These are phyloP conservation scores for Thermomucor indicae-seudaticae DNA, from an alignment of 371 early-diverging fungal genomes.

Conservation along the genomic window DNA sequence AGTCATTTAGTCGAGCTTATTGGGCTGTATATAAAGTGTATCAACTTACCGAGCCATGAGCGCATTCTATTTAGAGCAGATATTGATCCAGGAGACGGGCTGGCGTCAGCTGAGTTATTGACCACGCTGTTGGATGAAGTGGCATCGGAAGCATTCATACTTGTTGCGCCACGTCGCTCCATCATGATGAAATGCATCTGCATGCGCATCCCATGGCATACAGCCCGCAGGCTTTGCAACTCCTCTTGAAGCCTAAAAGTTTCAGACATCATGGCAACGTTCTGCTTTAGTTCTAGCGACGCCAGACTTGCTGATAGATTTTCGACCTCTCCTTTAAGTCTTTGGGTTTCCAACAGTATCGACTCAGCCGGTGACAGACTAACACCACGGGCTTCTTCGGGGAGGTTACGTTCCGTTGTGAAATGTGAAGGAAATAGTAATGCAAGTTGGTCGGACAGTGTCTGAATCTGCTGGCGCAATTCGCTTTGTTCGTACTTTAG, in stretches of 20 bases:
- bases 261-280: constrained; percentile 68
- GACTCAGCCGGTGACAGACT: constrained; percentile 6
- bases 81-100: constrained; percentile 6
- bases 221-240: constrained; percentile 56
- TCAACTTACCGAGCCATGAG: constrained; percentile 26
- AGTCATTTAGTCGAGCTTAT: too few species aligned
- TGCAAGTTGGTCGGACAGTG: constrained; percentile 34
- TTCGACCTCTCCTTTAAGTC: constrained; percentile 55
- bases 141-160: background rate
- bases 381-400: constrained; percentile 18
- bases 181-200: constrained; percentile 66
- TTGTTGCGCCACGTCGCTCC: constrained; percentile 36
- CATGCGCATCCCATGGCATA: constrained; percentile 64
- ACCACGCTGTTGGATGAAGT: constrained; percentile 12
- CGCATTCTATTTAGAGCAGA: constrained; percentile 14
- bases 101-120: constrained; percentile 4
- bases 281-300: constrained; percentile 63
- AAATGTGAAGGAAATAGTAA: constrained; percentile 41
- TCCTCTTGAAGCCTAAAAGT: constrained; percentile 67
- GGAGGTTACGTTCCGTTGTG: constrained; percentile 13
- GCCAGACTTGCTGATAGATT: constrained; percentile 53
- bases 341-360: constrained; percentile 47
- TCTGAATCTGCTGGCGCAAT: constrained; percentile 36
- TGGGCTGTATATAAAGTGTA: background rate
- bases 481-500: constrained; percentile 41